Conservation (phyloP, 768 basidiomycete species). For the Phaeotremella skinneri region DNA sequence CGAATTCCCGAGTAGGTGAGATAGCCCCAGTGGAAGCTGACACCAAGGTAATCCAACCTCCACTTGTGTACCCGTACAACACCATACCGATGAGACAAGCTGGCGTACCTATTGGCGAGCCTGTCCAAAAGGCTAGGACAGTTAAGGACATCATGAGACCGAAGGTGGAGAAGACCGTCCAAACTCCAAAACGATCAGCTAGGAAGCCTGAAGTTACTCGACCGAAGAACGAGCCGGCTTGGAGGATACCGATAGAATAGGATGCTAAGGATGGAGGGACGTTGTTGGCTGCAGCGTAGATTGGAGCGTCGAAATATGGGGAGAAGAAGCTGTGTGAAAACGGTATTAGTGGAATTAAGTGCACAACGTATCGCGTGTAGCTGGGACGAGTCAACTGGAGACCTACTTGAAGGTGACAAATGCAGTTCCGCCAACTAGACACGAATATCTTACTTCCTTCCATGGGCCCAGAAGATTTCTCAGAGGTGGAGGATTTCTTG, state of each 20-base stretch:
- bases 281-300: conserved; percentile 33
- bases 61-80: conserved; percentile 40
- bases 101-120: conserved; percentile 22
- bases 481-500: conserved; percentile 34
- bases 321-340: conserved; percentile 36
- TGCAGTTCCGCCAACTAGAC: conserved; percentile 38
- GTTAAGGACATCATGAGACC: conserved; percentile 24
- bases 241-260: conserved; percentile 46
- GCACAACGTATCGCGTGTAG: background rate
- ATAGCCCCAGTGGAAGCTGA: conserved; percentile 41
- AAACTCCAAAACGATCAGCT: conserved; percentile 41
- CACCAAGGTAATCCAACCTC: conserved; percentile 44
- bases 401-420: conserved; percentile 45
- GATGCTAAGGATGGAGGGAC: conserved; percentile 20
- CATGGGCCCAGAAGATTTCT: conserved; percentile 31
- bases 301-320: conserved; percentile 45
- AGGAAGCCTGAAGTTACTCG: conserved; percentile 38
- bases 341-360: background rate
- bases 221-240: conserved; percentile 45
- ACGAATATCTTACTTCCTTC: conserved; percentile 38
- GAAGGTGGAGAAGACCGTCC: conserved; percentile 31
- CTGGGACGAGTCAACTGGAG: background rate
- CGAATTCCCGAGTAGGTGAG: conserved; percentile 44
- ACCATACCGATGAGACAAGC: conserved; percentile 40
- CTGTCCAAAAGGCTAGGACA: conserved; percentile 44